Evolutionary conservation across 2,329 filamentous ascomycete genomes (phyloP), one percentile per base, ranked within the genome.

Genomic region (Trichoderma sp.): DNA sequence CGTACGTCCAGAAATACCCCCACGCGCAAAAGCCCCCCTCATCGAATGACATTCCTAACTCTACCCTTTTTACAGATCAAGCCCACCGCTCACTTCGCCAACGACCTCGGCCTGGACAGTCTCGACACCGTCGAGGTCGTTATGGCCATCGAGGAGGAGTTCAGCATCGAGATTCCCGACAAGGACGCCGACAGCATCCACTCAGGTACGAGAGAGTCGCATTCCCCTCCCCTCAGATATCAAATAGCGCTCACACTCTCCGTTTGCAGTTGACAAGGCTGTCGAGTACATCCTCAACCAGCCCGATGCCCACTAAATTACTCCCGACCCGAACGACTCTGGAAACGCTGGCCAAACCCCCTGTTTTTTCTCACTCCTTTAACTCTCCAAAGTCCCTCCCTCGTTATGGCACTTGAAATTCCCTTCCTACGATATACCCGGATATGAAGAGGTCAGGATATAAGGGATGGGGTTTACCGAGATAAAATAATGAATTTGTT

Each of bases 81-180:
- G 79, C 85, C 89, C 74, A 87, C 86, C 68, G 92, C 95, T 72
- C 95, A 98, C 89, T 99, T 99, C 85, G 89, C 94, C 81, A 98
- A 98, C 83, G 95, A 99, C 85, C 92, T 99, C 75, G 96, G 95
- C 76, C 88, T 99, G 79, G 96, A 99, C 87, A 97, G 93, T 85
- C 89, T 99, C 83, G 96, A 99, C 84, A 98, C 96, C 75, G 96
- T 99, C 75, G 96, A 99, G 88, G 96, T 99, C 76, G 96, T 99
- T 79, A 99, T 99, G 96, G 96, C 96, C 76, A 98, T 99, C 85
- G 96, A 99, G 89, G 96, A 99, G 85, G 87, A 91, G 79, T 90
- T 91, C 81, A 89, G 94, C 92, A 96, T 98, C 82, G 95, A 98
- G 89, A 98, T 98, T 79, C 95, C 95, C 77, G 95, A 98, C 86